Evolutionary conservation across 2,329 filamentous ascomycete species (phyloP).

Genomic region (Pseudogymnoascus sp.): DNA sequence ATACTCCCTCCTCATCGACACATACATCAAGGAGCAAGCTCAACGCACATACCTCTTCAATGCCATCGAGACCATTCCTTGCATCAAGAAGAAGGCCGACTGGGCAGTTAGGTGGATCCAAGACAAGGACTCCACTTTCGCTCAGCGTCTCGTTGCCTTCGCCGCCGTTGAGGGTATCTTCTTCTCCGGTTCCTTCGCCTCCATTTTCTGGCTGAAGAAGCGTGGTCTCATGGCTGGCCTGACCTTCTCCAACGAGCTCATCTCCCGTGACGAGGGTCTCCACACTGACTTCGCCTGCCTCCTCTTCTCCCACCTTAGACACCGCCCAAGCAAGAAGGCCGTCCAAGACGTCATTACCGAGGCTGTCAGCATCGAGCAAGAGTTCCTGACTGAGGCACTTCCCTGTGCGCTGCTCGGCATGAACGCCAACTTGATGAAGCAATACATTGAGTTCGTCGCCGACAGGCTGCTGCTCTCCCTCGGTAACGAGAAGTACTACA

Average conservation of each 20-base stretch:
- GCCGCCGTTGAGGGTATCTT: constrained; percentile 99
- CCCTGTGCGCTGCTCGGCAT: constrained; percentile 91
- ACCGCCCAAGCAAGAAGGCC: constrained; percentile 73
- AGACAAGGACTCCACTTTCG: constrained; percentile 89
- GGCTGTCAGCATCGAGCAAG: constrained; percentile 89
- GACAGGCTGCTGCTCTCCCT: constrained; percentile 89
- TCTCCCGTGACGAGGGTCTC: constrained; percentile 97
- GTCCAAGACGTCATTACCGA: constrained; percentile 87
- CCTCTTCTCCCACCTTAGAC: constrained; percentile 92
- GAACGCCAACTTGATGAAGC: constrained; percentile 96
- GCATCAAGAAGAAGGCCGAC: constrained; percentile 97
- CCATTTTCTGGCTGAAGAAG: constrained; percentile 99
- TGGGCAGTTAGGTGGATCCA: constrained; percentile 95
- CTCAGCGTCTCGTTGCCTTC: constrained; percentile 90
- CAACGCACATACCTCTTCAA: constrained; percentile 95
- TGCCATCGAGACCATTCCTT: constrained; percentile 96
- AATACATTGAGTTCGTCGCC: constrained; percentile 99
- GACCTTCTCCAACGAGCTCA: constrained; percentile 99
- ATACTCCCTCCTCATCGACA: constrained; percentile 97
- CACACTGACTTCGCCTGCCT: constrained; percentile 99
- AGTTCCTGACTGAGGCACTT: constrained; percentile 94
- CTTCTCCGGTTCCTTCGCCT: constrained; percentile 97
- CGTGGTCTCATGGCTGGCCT: constrained; percentile 97
- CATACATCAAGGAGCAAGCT: constrained; percentile 95
- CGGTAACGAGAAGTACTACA: constrained; percentile 91